phyloP scores from a whole-genome alignment of 2,329 filamentous ascomycete genomes.

The Paecilomyces sp. region DNA sequence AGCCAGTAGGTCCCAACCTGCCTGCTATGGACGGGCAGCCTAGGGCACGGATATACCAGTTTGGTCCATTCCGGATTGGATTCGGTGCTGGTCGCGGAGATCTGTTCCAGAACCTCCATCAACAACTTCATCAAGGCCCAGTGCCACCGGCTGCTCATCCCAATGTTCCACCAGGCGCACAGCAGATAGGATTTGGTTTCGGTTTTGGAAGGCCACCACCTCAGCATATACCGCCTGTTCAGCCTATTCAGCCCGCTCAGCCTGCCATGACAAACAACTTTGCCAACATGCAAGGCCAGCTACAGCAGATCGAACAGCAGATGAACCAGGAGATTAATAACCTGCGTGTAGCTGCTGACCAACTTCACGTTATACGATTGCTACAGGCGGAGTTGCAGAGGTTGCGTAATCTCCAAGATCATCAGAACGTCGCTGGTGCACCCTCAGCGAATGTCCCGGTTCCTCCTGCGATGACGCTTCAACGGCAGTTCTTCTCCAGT shows the following conservation, averaged over 20 bases:
- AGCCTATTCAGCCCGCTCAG: slow-evolving; percentile 3
- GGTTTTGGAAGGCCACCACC: slow-evolving; percentile 30
- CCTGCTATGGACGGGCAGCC: slow-evolving; percentile 30
- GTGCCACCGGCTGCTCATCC: slow-evolving; percentile 25
- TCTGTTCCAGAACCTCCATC: slow-evolving; percentile 57
- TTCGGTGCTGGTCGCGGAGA: slow-evolving; percentile 58
- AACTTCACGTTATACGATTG: slow-evolving; percentile 60
- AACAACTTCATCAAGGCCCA: slow-evolving; percentile 50
- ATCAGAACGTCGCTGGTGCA: slow-evolving; percentile 4
- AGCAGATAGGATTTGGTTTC: slow-evolving; percentile 35
- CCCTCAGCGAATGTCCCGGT: slow-evolving; percentile 5
- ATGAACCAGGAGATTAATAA: slow-evolving; percentile 60
- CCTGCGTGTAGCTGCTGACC: slow-evolving; percentile 58
- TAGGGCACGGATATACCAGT: slow-evolving; percentile 58
- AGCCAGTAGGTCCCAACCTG: slow-evolving; percentile 31
- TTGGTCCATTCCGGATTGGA: slow-evolving; percentile 68
- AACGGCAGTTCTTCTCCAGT: slow-evolving; percentile 22
- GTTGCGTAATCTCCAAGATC: slow-evolving; percentile 48
- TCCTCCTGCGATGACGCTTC: slow-evolving; percentile 13
- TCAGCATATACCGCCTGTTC: slow-evolving; percentile 8
- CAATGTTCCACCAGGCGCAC: slow-evolving; percentile 22
- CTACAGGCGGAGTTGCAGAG: slow-evolving; percentile 62
- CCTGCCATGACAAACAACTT: slow-evolving; percentile 5
- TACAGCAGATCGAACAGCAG: slow-evolving; percentile 61
- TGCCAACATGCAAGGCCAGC: slow-evolving; percentile 47